Evolutionary conservation across 2,329 filamentous ascomycete species (phyloP).

Genomic region (Cordyceps farinosa): DNA sequence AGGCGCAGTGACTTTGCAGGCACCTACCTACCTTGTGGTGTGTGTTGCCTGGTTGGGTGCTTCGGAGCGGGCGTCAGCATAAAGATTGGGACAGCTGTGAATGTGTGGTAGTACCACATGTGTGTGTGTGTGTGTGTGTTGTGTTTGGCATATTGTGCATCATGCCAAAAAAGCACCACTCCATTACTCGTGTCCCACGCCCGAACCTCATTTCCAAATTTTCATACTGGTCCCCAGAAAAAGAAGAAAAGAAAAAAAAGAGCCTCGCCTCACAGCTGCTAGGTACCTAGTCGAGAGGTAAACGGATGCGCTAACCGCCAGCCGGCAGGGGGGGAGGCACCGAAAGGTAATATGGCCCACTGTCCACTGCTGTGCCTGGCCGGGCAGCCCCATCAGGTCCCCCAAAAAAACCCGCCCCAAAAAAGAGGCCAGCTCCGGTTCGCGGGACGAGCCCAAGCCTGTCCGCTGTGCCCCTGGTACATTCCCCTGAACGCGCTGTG

Average conservation of each 20-base stretch:
- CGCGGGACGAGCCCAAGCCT: neutral
- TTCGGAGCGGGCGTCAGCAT: too few relatives aligned
- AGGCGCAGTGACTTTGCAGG: too few relatives aligned
- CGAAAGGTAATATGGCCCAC: neutral
- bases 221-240: neutral
- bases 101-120: too few relatives aligned
- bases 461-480: neutral
- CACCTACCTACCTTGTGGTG: too few relatives aligned
- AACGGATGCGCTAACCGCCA: conserved; percentile 7
- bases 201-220: neutral
- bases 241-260: neutral
- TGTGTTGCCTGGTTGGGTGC: too few relatives aligned
- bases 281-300: neutral
- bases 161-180: neutral
- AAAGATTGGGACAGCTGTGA: too few relatives aligned
- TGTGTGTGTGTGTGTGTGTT: too few relatives aligned
- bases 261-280: neutral
- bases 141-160: neutral
- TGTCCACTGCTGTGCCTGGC: neutral
- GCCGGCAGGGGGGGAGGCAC: neutral
- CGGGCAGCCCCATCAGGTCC: neutral
- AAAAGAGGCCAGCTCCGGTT: neutral
- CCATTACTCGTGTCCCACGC: neutral
- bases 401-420: neutral
- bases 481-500: neutral